These are phyloP conservation scores for Rhododendron henanense DNA, from an alignment of 148 eudicot genomes.

Conservation along the genomic window DNA sequence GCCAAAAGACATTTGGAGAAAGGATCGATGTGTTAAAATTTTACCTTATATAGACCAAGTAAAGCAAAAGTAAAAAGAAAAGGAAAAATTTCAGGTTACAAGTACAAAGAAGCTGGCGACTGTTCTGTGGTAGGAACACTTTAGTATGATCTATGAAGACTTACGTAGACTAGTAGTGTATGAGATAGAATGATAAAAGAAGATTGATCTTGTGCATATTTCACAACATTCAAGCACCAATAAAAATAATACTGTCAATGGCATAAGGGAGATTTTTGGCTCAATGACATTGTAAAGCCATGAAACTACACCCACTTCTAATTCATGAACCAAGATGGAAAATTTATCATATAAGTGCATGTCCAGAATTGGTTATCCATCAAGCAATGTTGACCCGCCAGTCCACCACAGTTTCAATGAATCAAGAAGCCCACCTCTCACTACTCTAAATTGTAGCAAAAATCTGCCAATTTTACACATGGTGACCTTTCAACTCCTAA, in stretches of 20 bases:
- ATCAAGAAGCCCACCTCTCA: neutral
- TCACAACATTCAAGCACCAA: constrained; percentile 1
- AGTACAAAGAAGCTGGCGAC: neutral
- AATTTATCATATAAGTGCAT: neutral
- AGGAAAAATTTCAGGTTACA: neutral
- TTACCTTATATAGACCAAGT: neutral
- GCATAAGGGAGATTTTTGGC: neutral
- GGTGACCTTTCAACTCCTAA: neutral
- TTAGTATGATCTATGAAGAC: neutral
- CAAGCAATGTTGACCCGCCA: neutral
- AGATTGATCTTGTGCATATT: neutral
- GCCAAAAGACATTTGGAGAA: neutral
- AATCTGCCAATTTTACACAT: constrained; percentile 22
- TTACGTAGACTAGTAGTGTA: neutral
- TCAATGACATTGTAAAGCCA: neutral
- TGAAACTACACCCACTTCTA: neutral
- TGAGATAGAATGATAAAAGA: neutral
- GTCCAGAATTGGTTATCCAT: neutral
- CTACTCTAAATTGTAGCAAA: constrained; percentile 11
- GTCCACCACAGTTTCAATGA: neutral
- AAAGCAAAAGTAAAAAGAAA: neutral
- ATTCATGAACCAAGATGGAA: neutral
- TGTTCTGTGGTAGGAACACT: neutral
- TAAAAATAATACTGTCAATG: neutral
- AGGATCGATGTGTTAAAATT: neutral